Conservation (phyloP, 2,329 filamentous ascomycete species). For the Cytospora schulzeri region DNA sequence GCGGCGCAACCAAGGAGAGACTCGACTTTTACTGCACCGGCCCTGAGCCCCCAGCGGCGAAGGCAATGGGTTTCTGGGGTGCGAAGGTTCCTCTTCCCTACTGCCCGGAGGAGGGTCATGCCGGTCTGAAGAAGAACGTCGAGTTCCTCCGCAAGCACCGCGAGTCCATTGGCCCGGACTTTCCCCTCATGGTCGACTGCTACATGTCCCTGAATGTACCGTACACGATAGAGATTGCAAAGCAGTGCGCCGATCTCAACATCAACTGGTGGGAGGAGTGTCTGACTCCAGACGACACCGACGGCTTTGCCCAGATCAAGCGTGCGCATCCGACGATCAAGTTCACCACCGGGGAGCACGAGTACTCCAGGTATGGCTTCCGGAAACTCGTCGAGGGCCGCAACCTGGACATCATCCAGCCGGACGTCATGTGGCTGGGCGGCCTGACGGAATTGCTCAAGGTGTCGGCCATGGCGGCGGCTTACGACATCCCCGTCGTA, state of each 20-base stretch:
- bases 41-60: conserved; percentile 77
- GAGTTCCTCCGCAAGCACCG: conserved; percentile 85
- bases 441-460: conserved; percentile 90
- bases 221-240: conserved; percentile 89
- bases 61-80: conserved; percentile 85
- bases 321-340: conserved; percentile 85
- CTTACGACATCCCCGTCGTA: conserved; percentile 92
- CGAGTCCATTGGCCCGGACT: conserved; percentile 83
- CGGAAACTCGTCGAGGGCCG: conserved; percentile 89
- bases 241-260: conserved; percentile 78
- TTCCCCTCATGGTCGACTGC: conserved; percentile 93
- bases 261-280: conserved; percentile 99
- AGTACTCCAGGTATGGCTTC: conserved; percentile 93
- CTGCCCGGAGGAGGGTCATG: conserved; percentile 82
- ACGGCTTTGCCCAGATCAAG: conserved; percentile 89
- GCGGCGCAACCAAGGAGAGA: conserved; percentile 80
- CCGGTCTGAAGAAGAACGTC: conserved; percentile 83
- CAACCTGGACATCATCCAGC: conserved; percentile 92
- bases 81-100: conserved; percentile 89
- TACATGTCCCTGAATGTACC: conserved; percentile 94
- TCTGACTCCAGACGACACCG: conserved; percentile 85
- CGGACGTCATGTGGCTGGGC: conserved; percentile 97
- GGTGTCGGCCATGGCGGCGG: conserved; percentile 83
- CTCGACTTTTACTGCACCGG: conserved; percentile 95
- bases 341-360: conserved; percentile 95